These are phyloP conservation scores for Yarrowia hollandica DNA, from an alignment of 805 yeast species.

Conservation along the genomic window DNA sequence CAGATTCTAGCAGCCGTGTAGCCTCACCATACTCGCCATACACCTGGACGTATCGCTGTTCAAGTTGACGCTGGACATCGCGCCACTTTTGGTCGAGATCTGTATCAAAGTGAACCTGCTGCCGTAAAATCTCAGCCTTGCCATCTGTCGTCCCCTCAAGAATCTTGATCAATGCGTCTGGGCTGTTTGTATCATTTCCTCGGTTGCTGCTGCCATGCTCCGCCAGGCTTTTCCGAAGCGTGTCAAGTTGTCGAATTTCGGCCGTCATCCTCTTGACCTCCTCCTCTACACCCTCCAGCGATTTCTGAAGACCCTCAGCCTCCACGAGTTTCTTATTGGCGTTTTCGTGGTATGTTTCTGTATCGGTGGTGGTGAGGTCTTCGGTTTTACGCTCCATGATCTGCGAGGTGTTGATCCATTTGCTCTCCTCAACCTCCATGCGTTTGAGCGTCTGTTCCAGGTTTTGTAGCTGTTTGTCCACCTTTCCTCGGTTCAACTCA, in stretches of 20 bases:
- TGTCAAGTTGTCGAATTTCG: background rate
- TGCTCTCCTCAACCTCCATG: slow-evolving; percentile 22
- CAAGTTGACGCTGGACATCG: slow-evolving; percentile 41
- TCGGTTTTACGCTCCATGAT: slow-evolving; percentile 26
- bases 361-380: slow-evolving; percentile 31
- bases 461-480: slow-evolving; percentile 36
- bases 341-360: slow-evolving; percentile 31
- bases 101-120: slow-evolving; percentile 36
- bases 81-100: slow-evolving; percentile 43
- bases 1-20: slow-evolving; percentile 32
- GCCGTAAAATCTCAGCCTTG: slow-evolving; percentile 32
- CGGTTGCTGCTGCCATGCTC: background rate
- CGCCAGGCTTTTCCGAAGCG: background rate
- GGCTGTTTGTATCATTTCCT: background rate
- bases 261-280: background rate
- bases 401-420: slow-evolving; percentile 19
- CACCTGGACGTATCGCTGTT: slow-evolving; percentile 42
- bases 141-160: background rate
- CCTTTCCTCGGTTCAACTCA: slow-evolving; percentile 40
- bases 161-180: background rate
- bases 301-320: background rate
- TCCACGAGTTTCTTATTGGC: slow-evolving; percentile 31
- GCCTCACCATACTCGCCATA: slow-evolving; percentile 41
- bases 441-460: slow-evolving; percentile 32
- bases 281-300: slow-evolving; percentile 5